phyloP scores from a whole-genome alignment of 768 basidiomycete species.

The Tulasnella calospora region DNA sequence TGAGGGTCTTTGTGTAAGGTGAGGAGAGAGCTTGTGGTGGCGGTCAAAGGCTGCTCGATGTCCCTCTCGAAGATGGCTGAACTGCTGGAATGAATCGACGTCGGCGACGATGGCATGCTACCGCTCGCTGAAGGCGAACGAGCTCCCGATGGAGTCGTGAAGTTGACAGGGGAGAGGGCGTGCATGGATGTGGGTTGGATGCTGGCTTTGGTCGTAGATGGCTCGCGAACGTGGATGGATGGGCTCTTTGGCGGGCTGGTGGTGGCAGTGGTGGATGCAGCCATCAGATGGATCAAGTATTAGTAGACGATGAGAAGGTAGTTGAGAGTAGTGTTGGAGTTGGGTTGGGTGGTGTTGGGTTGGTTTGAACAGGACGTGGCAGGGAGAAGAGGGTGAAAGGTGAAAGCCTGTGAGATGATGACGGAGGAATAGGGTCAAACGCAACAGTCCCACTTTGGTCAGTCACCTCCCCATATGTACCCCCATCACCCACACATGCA shows the following conservation, averaged over 20 bases:
- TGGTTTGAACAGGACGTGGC: constrained; percentile 2
- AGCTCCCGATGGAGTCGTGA: neutral
- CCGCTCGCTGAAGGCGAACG: neutral
- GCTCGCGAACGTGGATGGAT: constrained; percentile 3
- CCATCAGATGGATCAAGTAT: neutral
- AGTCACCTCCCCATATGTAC: neutral
- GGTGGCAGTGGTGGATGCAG: neutral
- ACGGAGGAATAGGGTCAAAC: neutral
- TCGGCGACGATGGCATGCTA: constrained; percentile 27
- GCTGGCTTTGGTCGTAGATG: neutral
- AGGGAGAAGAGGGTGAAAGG: neutral
- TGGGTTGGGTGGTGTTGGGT: neutral
- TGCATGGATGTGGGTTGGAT: constrained; percentile 9
- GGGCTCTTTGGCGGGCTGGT: constrained; percentile 1
- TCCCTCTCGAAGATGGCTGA: constrained; percentile 29
- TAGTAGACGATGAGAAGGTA: neutral
- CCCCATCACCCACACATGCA: neutral
- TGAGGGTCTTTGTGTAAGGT: constrained; percentile 22
- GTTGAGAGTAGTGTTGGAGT: neutral
- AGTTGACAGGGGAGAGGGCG: constrained; percentile 18
- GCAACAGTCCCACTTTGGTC: neutral
- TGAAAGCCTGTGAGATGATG: neutral
- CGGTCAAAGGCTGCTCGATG: constrained; percentile 17
- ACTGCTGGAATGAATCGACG: constrained; percentile 28
- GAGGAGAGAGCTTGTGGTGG: neutral